Percentiles rank a stretch among this genome's conserved stretches.
These are phyloP conservation scores for Dendrobium officinale DNA, from an alignment of 106 monocot genomes.

Conservation along the genomic window DNA sequence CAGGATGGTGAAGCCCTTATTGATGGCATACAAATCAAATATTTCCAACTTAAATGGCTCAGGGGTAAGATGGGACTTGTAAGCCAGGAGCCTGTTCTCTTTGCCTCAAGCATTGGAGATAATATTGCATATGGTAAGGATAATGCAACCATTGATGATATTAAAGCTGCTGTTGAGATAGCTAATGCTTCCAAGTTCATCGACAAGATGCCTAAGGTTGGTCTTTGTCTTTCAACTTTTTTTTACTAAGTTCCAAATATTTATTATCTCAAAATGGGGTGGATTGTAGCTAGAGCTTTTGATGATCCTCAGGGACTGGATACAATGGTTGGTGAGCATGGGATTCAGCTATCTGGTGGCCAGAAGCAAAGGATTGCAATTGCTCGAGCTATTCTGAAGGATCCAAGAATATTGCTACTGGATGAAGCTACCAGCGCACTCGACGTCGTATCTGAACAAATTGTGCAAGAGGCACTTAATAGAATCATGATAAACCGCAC, in stretches of 20 bases:
- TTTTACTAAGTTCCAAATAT: neutral
- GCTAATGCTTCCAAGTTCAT: constrained; percentile 52
- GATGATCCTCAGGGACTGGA: constrained; percentile 31
- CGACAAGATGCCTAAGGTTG: constrained; percentile 50
- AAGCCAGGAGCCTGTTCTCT: constrained; percentile 43
- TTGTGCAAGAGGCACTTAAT: constrained; percentile 48
- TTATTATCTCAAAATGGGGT: neutral
- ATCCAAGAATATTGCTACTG: constrained; percentile 44
- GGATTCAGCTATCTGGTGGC: constrained; percentile 50
- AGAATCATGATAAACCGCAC: constrained; percentile 37
- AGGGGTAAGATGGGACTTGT: constrained; percentile 44
- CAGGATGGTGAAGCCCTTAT: constrained; percentile 38
- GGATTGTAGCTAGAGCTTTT: neutral
- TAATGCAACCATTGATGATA: constrained; percentile 34
- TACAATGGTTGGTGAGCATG: constrained; percentile 50
- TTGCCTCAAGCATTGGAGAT: constrained; percentile 38
- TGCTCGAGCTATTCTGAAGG: constrained; percentile 51
- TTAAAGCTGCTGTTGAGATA: constrained; percentile 27
- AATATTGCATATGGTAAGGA: constrained; percentile 50
- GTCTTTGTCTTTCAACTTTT: neutral
- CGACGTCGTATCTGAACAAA: constrained; percentile 35
- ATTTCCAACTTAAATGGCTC: constrained; percentile 41
- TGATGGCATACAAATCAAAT: constrained; percentile 39
- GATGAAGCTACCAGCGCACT: constrained; percentile 65
- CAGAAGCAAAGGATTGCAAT: constrained; percentile 62